Base-by-base conservation (phyloP, 306 rosid genomes). In the Trifolium dubium region DNA sequence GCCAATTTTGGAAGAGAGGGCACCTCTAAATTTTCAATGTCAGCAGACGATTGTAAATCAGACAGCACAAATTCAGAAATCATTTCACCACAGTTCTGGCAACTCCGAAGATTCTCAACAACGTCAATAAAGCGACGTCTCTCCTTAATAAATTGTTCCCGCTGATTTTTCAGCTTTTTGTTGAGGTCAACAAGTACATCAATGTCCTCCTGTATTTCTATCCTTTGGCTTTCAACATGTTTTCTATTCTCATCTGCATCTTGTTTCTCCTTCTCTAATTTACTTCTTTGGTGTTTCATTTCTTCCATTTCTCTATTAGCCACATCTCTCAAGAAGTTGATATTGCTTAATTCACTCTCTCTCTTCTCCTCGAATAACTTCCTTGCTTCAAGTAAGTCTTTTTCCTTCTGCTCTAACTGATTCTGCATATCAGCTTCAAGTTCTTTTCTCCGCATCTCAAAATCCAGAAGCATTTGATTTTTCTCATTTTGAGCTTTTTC, bases 241-340 rank as follows among this genome's bases (percentile, higher is more conserved):
- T 56, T 85, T 79, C 83, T 84, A 75, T 89, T 91, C 76, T 88
- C 90, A 70, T 83, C 87, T 56, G 83, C 81, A 77, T 91, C 97
- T 77, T 78, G 86, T 82, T 79, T 94, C 75, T 91, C 96, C 78
- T 79, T 89, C 76, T 82, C 98, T 54, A 92, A 71, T 85, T 84
- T 91, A 78, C 64, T 80, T 72, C 97, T 85, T 80, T 88, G 89
- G 58, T 79, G 86, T 83, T 84, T 91, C 78, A 89, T 80, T 78
- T 89, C 98, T 66, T 94, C 95, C 96, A 88, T 94, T 73, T 89
- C 97, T 83, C 92, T 88, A 78, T 87, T 78, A 72, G 95, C 92
- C 39, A 86, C 87, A 61, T 94, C 97, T 81, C 90, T 88, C 82
- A 89, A 84, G 83, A 85, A 87, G 79, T 84, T 88, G 78, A 88